Base-by-base conservation (phyloP, 108 stramenopile genomes). In the Cyclotella atomus region DNA sequence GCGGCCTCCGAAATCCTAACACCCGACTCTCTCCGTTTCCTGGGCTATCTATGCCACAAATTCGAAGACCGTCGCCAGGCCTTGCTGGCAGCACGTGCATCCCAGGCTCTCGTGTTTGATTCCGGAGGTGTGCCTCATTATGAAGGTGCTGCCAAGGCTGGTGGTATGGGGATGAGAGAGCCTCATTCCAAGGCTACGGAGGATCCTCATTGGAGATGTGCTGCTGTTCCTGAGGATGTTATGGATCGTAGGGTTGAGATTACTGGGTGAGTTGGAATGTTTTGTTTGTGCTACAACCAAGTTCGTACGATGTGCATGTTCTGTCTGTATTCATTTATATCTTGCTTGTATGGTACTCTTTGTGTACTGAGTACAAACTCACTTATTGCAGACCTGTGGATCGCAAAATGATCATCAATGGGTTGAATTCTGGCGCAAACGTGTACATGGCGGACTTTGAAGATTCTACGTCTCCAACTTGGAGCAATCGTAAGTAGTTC, bases 381-480 rank as follows among this genome's bases (percentile, higher is more conserved):
- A 16, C 10, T 27, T 29, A n/a, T 38, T 55, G 1, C 23, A 76
- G 75, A 24, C 81, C 75, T 41, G 77, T 83, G 0, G 82, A 79
- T 67, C 86, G 92, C 2, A 96, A 96, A 82, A 97, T 97, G 97
- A 92, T 97, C 19, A 96, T 96, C 76, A 97, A 97, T 81, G 97
- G 95, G 0, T 79, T 97, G 67, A 97, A 97, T 82, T 84, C 83
- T 52, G 97, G 97, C 43, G 95, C 97, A 45, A 88, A 80, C 38
- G 85, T 88, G 27, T 93, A 93, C 87, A 93, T 95, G 95, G 95
- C 91, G 32, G 97, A 97, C 78, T 96, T 96, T 85, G 97, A 97
- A 83, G 97, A 97, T 71, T 89, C 87, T 24, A 86, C 85, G 1
- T 79, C 87, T 33, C 97, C 97, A 32, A 93, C 94, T 0, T 97